Percentiles rank a stretch among this genome's conserved stretches.
These are phyloP conservation scores for Stemphylium vesicarium DNA, from an alignment of 2,329 filamentous ascomycete genomes.

Conservation along the genomic window DNA sequence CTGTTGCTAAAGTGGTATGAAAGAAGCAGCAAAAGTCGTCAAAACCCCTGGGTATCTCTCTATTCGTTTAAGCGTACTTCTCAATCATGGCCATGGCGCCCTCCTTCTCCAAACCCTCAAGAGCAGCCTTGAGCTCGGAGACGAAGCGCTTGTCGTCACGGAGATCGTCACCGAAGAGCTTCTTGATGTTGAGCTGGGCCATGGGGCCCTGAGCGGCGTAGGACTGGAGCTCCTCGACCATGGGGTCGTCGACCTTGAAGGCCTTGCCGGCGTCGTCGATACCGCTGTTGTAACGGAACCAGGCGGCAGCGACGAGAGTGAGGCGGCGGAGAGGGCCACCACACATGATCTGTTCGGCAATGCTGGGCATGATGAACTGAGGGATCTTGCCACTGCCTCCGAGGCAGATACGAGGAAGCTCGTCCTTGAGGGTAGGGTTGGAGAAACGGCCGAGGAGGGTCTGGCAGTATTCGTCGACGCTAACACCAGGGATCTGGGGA, in stretches of 20 bases:
- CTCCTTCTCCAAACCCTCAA: slow-evolving; percentile 28
- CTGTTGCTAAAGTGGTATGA: neutral
- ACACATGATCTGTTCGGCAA: slow-evolving; percentile 36
- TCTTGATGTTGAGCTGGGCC: slow-evolving; percentile 20
- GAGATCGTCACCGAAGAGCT: slow-evolving; percentile 37
- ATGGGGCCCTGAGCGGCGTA: slow-evolving; percentile 24
- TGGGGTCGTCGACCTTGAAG: slow-evolving; percentile 35
- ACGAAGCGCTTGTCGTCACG: slow-evolving; percentile 36
- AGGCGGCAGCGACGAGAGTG: slow-evolving; percentile 32
- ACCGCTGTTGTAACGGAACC: slow-evolving; percentile 38
- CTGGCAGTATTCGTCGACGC: slow-evolving; percentile 36
- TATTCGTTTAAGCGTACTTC: slow-evolving; percentile 20
- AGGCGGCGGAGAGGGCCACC: slow-evolving; percentile 33
- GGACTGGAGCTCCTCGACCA: slow-evolving; percentile 33
- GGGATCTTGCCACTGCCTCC: slow-evolving; percentile 40
- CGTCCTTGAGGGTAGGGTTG: slow-evolving; percentile 38
- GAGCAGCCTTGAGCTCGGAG: slow-evolving; percentile 29
- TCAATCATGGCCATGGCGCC: slow-evolving; percentile 31
- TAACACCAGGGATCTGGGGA: slow-evolving; percentile 35
- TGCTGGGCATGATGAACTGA: slow-evolving; percentile 40
- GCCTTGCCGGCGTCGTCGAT: slow-evolving; percentile 31
- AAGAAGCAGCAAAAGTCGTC: neutral
- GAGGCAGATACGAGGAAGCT: slow-evolving; percentile 39
- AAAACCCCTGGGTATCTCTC: slow-evolving; percentile 3
- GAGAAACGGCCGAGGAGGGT: slow-evolving; percentile 35